Evolutionary conservation across 169 alveolate genomes (phyloP).

Genomic region (Plasmodium inui): DNA sequence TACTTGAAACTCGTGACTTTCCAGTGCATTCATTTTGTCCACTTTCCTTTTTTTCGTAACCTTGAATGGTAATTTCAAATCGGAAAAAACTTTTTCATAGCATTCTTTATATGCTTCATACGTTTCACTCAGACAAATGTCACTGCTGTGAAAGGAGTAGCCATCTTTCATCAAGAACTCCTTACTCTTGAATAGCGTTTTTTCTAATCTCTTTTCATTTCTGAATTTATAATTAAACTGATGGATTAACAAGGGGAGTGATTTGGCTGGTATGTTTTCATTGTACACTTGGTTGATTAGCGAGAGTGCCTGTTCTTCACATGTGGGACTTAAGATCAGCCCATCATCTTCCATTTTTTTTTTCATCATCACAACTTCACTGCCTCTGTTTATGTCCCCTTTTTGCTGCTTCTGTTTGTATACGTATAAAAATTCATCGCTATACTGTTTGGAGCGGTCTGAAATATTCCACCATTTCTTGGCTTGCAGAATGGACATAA

Average conservation of each 20-base stretch:
- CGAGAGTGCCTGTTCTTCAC: constrained; percentile 50
- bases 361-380: neutral
- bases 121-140: constrained; percentile 39
- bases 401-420: constrained; percentile 47
- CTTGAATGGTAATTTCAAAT: constrained; percentile 21
- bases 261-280: constrained; percentile 28
- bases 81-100: constrained; percentile 21
- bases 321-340: constrained; percentile 47
- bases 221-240: constrained; percentile 57
- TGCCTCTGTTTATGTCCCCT: neutral
- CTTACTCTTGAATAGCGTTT: constrained; percentile 50
- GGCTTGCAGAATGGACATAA: constrained; percentile 56
- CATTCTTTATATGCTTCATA: constrained; percentile 56
- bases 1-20: constrained; percentile 63
- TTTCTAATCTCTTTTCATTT: constrained; percentile 66
- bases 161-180: constrained; percentile 73
- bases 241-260: constrained; percentile 41
- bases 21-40: constrained; percentile 67
- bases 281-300: constrained; percentile 40
- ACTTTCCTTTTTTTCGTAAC: constrained; percentile 52
- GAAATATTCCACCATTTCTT: constrained; percentile 55
- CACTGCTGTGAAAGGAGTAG: constrained; percentile 47
- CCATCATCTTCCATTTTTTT: constrained; percentile 69
- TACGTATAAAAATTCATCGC: constrained; percentile 70
- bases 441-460: constrained; percentile 37